Conservation (phyloP, 2,329 filamentous ascomycete genomes). For the Pseudogymnoascus sp. region DNA sequence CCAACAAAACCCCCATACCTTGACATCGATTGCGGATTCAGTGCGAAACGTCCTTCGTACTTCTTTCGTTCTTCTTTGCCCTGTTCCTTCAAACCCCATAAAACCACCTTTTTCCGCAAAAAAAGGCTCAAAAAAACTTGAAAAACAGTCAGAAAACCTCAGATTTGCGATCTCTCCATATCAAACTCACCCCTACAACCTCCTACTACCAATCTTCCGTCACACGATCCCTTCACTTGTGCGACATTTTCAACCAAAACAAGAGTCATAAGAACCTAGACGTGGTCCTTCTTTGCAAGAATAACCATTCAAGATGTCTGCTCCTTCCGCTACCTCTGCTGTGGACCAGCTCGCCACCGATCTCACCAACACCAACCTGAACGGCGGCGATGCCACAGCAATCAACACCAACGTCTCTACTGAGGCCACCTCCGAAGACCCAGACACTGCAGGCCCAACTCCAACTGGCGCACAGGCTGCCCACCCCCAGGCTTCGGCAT, state of each 20-base stretch:
- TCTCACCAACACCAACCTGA: conserved; percentile 64
- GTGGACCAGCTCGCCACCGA: conserved; percentile 78
- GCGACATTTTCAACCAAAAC: conserved; percentile 22
- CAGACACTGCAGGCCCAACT: conserved; percentile 61
- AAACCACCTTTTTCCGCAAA: conserved; percentile 27
- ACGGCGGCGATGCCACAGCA: conserved; percentile 60
- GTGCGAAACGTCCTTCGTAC: conserved; percentile 28
- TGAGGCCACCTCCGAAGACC: conserved; percentile 49
- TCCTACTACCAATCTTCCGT: conserved; percentile 18
- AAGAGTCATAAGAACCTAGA: conserved; percentile 17
- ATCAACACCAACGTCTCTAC: conserved; percentile 68
- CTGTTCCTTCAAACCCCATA: conserved; percentile 24
- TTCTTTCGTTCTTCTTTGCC: conserved; percentile 33
- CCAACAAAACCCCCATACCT: conserved; percentile 14
- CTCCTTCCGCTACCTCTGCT: conserved; percentile 52
- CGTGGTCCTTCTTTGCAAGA: conserved; percentile 20
- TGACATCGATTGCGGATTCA: conserved; percentile 27
- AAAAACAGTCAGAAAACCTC: conserved; percentile 29
- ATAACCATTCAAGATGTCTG: conserved; percentile 49
- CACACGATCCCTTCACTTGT: conserved; percentile 17
- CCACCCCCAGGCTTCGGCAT: conserved; percentile 88
- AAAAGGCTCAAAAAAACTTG: conserved; percentile 35
- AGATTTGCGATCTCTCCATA: conserved; percentile 25
- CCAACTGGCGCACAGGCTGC: conserved; percentile 62
- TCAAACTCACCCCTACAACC: conserved; percentile 20